Evolutionary conservation across 805 yeast species (phyloP), one percentile per base, ranked within the genome.

Genomic region (Candida ficus): DNA sequence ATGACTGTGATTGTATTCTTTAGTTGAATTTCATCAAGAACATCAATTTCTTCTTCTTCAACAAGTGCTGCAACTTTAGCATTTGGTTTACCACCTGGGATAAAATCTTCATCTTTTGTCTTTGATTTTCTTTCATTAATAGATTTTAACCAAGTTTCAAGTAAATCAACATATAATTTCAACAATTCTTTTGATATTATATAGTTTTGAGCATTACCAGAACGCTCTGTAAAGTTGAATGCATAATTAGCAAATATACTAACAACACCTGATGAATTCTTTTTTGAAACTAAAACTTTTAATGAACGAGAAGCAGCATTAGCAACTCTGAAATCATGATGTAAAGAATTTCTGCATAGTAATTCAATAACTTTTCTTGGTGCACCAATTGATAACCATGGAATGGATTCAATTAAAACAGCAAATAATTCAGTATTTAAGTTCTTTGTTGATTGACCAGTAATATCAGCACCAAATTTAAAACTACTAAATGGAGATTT

Each of bases 91-190:
- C 27, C 14, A 7, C 42, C 41, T 4, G 51, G 44, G n/a, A 37
- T 33, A 35, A 48, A 44, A 25, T 39, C 45, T 14, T 47, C 44
- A 6, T 33, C 35, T 3, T 38, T 14, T 3, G 20, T 31, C 12
- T 44, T 50, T 4, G 25, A 30, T 39, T 59, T 64, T 7, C 58
- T 55, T 5, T 56, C 57, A 43, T 75, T 72, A 41, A 86, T 72
- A 25, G 82, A 81, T 13, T 73, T 74, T 13, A 89, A 62, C 99
- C 99, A 93, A 43, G 87, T 78, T 40, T 78, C 80, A 20, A 93
- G 64, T 17, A 93, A 61, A 23, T 87, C 95, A 3, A 86, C 83
- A 48, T 90, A 93, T 0, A 89, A 68, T 43, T 75, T 75, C 38
- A 91, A 61, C 3, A 85, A 57, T 38, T 78, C 83, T 7, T 71